Conservation (phyloP, 179 eudicot genomes). For the Heliamphora pulchella region DNA sequence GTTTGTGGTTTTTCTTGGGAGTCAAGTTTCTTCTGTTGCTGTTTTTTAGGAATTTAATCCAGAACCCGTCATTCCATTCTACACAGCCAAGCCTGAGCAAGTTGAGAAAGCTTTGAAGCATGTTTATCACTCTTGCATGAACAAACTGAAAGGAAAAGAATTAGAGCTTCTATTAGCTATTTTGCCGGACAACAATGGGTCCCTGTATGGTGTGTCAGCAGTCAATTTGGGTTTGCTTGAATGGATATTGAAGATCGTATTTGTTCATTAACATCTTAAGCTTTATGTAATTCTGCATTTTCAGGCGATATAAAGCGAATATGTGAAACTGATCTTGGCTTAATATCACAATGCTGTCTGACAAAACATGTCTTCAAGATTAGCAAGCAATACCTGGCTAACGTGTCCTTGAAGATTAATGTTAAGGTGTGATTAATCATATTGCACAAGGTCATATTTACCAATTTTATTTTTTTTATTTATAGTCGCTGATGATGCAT, state of each 20-base stretch:
- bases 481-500: neutral
- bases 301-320: conserved; percentile 83
- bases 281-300: conserved; percentile 20
- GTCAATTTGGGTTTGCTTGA: neutral
- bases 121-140: conserved; percentile 43
- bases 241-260: neutral
- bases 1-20: conserved; percentile 31
- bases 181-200: conserved; percentile 79
- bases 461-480: neutral
- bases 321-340: conserved; percentile 83
- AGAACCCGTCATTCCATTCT: conserved; percentile 64
- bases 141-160: conserved; percentile 61
- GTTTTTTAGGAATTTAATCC: conserved; percentile 51
- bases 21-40: conserved; percentile 31
- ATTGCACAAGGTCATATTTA: neutral
- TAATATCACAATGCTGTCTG: conserved; percentile 85
- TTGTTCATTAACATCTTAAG: conserved; percentile 35
- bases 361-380: conserved; percentile 70
- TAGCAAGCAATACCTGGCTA: conserved; percentile 73
- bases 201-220: conserved; percentile 51
- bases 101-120: conserved; percentile 69
- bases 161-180: conserved; percentile 70
- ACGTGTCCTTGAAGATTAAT: conserved; percentile 79
- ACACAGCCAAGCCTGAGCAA: conserved; percentile 72
- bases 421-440: conserved; percentile 44